Percentiles rank a stretch among this genome's conserved stretches.
These are phyloP conservation scores for Panicum miliaceum DNA, from an alignment of 176 grass and related monocot genomes.

Conservation along the genomic window DNA sequence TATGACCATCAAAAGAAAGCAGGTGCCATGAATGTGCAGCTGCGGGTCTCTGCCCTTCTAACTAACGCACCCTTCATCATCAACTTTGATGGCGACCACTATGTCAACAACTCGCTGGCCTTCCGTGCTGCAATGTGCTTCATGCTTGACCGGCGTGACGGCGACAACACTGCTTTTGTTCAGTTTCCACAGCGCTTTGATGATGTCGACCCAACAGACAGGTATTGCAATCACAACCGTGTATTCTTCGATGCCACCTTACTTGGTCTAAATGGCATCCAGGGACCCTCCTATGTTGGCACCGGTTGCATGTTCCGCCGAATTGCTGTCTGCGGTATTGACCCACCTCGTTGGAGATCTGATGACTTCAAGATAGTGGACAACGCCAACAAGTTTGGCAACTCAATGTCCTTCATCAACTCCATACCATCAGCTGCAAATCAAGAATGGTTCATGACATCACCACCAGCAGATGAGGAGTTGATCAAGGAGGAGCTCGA, in stretches of 20 bases:
- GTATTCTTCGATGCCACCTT: conserved; percentile 98
- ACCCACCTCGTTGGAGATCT: conserved; percentile 50
- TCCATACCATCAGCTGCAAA: conserved; percentile 43
- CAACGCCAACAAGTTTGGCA: conserved; percentile 47
- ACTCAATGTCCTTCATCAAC: conserved; percentile 36
- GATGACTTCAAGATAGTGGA: conserved; percentile 32
- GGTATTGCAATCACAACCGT: conserved; percentile 92
- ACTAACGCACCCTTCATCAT: conserved; percentile 62
- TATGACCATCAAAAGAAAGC: conserved; percentile 63
- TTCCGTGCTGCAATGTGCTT: conserved; percentile 61
- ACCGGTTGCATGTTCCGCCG: conserved; percentile 61
- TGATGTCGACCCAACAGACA: conserved; percentile 90
- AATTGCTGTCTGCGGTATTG: conserved; percentile 47
- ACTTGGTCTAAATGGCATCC: conserved; percentile 87
- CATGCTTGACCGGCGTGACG: conserved; percentile 64
- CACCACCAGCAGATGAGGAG: conserved; percentile 40
- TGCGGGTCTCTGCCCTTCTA: conserved; percentile 52
- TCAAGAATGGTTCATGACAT: conserved; percentile 47
- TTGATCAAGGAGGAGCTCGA: conserved; percentile 35
- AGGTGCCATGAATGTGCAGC: conserved; percentile 59
- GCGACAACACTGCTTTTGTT: conserved; percentile 87
- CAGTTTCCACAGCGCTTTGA: conserved; percentile 96
- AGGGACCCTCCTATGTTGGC: conserved; percentile 62
- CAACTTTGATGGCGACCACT: conserved; percentile 61
- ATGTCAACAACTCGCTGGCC: conserved; percentile 57